Base-by-base conservation (phyloP, 768 basidiomycete species). In the Hypsizygus marmoreus region DNA sequence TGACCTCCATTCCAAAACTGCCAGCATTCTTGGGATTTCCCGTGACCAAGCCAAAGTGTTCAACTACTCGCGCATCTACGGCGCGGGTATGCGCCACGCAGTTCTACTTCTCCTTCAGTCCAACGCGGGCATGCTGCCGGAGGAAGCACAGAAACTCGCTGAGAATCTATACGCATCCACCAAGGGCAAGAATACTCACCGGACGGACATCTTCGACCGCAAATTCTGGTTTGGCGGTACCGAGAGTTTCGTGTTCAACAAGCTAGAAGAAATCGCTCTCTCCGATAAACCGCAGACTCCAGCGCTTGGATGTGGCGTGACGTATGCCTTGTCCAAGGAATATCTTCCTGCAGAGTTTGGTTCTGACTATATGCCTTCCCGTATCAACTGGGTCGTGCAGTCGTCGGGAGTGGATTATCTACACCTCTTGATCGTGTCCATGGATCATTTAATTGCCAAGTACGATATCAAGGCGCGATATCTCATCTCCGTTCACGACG, bases 381-480 rank as follows among this genome's bases (percentile, higher is more conserved):
- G 97, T 32, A 95, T 98, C 71, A 99, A 99, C 61, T 98, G 97
- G 97, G 97, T 95, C 38, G 97, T 98, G 5, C 97, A 98, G 59
- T 97, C 95, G 3, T 97, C 94, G 0, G 97, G 95, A 3, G 95
- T 98, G 32, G 97, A 98, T 65, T 98, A 99, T 61, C 84, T 98
- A 7, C 97, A 99, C 59, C 82, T 99, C 29, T 80, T 98, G 48
- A 92, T 99, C 58, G 91, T 95, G 36, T 81, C 92, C 4, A 98
- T 97, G 95, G 82, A 93, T 49, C 77, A 95, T 62, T 80, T 99
- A 28, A 83, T 86, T 45, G 64, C 67, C 34, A 84, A 81, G 43
- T 98, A 95, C 69, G 68, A 79, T 54, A 97, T 98, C 59, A 59
- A 87, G 9, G 95, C 95, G 1, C 81, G 97, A 6, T 99, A 95